Evolutionary conservation across 805 yeast genomes (phyloP).

Genomic region (Candida dendrica): DNA sequence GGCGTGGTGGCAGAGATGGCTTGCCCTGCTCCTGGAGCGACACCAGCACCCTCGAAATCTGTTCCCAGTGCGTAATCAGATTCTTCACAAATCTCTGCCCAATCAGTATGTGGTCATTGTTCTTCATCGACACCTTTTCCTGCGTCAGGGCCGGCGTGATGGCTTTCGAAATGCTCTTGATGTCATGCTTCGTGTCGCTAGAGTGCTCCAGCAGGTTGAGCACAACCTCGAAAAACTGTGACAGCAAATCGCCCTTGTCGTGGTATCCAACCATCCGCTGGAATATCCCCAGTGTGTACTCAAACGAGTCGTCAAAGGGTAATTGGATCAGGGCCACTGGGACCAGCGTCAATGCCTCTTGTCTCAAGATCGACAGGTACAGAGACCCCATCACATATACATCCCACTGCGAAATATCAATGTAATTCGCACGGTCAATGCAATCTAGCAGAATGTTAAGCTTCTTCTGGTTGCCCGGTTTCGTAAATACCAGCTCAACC

Average conservation of each 20-base stretch:
- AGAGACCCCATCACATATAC: slow-evolving; percentile 37
- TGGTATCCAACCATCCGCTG: slow-evolving; percentile 25
- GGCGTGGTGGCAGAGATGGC: slow-evolving; percentile 2
- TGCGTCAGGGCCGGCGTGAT: slow-evolving; percentile 46
- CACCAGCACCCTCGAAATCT: slow-evolving; percentile 18
- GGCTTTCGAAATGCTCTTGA: slow-evolving; percentile 16
- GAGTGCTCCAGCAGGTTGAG: slow-evolving; percentile 31
- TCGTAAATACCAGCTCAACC: slow-evolving; percentile 43
- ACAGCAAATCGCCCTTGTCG: slow-evolving; percentile 25
- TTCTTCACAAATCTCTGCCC: slow-evolving; percentile 49
- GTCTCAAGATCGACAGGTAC: slow-evolving; percentile 38
- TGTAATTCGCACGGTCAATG: slow-evolving; percentile 45
- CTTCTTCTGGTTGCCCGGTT: slow-evolving; percentile 46
- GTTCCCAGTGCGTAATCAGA: slow-evolving; percentile 43
- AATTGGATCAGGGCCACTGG: slow-evolving; percentile 39
- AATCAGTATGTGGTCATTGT: slow-evolving; percentile 40
- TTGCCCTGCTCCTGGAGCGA: too few relatives aligned
- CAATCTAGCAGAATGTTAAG: slow-evolving; percentile 39
- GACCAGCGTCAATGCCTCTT: slow-evolving; percentile 47
- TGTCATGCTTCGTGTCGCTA: slow-evolving; percentile 34
- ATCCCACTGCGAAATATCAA: slow-evolving; percentile 63
- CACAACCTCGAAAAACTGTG: slow-evolving; percentile 39
- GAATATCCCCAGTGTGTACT: slow-evolving; percentile 34
- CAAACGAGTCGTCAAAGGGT: slow-evolving; percentile 45
- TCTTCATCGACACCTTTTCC: slow-evolving; percentile 32